Conservation (phyloP, 768 basidiomycete genomes). For the Hygrocybe punicea region DNA sequence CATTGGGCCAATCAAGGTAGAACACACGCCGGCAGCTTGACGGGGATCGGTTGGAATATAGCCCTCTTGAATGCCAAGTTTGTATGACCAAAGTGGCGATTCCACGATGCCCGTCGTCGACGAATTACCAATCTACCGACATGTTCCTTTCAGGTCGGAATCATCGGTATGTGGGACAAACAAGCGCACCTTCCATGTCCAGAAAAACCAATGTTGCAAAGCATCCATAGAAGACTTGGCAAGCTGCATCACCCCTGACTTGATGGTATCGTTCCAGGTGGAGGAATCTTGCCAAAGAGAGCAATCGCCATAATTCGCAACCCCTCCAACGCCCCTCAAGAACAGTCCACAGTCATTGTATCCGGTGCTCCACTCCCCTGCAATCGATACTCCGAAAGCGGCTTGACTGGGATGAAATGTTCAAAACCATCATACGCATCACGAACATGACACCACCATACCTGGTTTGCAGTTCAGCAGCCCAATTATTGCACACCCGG, state of each 20-base stretch:
- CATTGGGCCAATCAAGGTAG: slow-evolving; percentile 39
- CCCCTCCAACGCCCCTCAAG: slow-evolving; percentile 66
- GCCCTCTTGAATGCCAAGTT: slow-evolving; percentile 82
- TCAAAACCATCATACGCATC: not conserved
- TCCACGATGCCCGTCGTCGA: slow-evolving; percentile 61
- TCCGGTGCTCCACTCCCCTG: slow-evolving; percentile 77
- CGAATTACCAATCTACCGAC: slow-evolving; percentile 59
- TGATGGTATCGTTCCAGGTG: slow-evolving; percentile 58
- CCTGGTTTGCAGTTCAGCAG: slow-evolving; percentile 25
- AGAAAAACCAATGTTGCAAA: slow-evolving; percentile 93
- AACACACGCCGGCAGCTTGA: slow-evolving; percentile 67
- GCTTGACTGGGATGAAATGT: slow-evolving; percentile 19
- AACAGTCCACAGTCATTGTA: slow-evolving; percentile 78
- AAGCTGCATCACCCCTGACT: slow-evolving; percentile 63
- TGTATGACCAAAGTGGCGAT: slow-evolving; percentile 89
- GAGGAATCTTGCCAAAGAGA: slow-evolving; percentile 68
- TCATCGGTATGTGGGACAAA: not conserved
- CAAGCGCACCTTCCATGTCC: slow-evolving; percentile 75
- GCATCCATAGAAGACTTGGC: slow-evolving; percentile 89
- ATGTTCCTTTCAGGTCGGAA: not conserved
- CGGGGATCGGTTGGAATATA: slow-evolving; percentile 94
- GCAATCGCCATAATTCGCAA: slow-evolving; percentile 54
- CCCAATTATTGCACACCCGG: slow-evolving; percentile 54
- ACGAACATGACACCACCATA: not conserved
- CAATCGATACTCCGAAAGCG: slow-evolving; percentile 75